Evolutionary conservation across 306 rosid genomes (phyloP).

Genomic region (Lupinus albus): DNA sequence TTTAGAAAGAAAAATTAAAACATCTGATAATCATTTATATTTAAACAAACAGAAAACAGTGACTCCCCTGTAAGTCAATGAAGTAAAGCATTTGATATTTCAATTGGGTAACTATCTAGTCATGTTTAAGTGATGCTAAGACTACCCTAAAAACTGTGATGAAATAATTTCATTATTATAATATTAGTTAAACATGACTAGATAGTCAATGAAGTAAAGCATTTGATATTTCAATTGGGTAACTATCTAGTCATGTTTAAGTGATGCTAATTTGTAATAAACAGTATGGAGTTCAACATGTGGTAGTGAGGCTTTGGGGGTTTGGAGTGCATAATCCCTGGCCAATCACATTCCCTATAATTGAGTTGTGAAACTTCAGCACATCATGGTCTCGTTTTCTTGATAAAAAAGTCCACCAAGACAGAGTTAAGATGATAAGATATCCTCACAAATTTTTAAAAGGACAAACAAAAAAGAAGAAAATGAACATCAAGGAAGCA

Average conservation of each 20-base stretch:
- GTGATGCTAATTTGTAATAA: neutral
- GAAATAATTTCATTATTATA: too few relatives aligned
- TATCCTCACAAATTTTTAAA: too few relatives aligned
- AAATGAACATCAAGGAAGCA: too few relatives aligned
- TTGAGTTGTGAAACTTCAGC: neutral
- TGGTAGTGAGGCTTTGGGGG: neutral
- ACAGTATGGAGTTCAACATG: neutral
- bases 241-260: neutral
- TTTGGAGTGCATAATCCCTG: neutral
- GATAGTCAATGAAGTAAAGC: too few relatives aligned
- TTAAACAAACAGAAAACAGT: slow-evolving; percentile 13
- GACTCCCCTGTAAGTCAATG: slow-evolving; percentile 7
- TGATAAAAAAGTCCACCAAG: too few relatives aligned
- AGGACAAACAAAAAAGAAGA: too few relatives aligned
- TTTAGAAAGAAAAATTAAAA: slow-evolving; percentile 8
- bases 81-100: neutral
- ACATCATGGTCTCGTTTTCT: neutral
- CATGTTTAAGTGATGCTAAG: neutral
- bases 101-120: neutral
- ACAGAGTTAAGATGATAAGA: too few relatives aligned
- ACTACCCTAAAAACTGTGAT: too few relatives aligned
- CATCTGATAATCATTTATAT: slow-evolving; percentile 16
- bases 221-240: neutral
- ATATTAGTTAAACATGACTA: too few relatives aligned
- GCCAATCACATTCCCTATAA: neutral